phyloP scores from a whole-genome alignment of 176 grass and related monocot genomes.

The Tillandsia fasciculata region DNA sequence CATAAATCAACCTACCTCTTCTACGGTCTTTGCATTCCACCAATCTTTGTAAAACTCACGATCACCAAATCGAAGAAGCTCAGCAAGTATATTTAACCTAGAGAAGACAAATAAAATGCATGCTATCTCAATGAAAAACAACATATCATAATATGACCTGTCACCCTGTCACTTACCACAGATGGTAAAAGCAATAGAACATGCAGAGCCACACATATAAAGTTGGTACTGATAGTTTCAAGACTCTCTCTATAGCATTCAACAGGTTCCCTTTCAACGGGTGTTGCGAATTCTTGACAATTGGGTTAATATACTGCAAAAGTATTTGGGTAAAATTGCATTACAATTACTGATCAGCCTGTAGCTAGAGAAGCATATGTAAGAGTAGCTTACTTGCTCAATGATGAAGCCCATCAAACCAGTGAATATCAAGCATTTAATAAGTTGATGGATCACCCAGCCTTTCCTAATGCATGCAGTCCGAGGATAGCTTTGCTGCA shows the following conservation, averaged over 20 bases:
- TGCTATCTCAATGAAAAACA: neutral
- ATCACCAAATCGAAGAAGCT: constrained; percentile 85
- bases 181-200: constrained; percentile 99
- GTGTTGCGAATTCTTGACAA: constrained; percentile 94
- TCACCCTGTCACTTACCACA: constrained; percentile 59
- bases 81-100: constrained; percentile 95
- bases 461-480: constrained; percentile 70
- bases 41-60: constrained; percentile 99
- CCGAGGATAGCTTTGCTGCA: constrained; percentile 81
- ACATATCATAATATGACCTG: neutral
- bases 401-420: constrained; percentile 97
- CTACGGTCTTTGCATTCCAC: constrained; percentile 98
- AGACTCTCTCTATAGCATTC: constrained; percentile 89
- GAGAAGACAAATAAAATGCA: constrained; percentile 1
- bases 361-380: constrained; percentile 14
- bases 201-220: constrained; percentile 98
- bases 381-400: constrained; percentile 67
- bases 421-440: constrained; percentile 76
- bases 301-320: constrained; percentile 92
- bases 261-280: constrained; percentile 82
- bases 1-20: constrained; percentile 55
- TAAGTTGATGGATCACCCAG: constrained; percentile 72
- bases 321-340: constrained; percentile 2
- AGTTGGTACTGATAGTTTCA: constrained; percentile 91
- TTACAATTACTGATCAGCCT: neutral